A percentile compares a stretch with the other conserved stretches of the same genome.
Evolutionary conservation across 495 filamentous ascomycete genomes (phyloP).

Genomic region (Aspergillus conjunctus): DNA sequence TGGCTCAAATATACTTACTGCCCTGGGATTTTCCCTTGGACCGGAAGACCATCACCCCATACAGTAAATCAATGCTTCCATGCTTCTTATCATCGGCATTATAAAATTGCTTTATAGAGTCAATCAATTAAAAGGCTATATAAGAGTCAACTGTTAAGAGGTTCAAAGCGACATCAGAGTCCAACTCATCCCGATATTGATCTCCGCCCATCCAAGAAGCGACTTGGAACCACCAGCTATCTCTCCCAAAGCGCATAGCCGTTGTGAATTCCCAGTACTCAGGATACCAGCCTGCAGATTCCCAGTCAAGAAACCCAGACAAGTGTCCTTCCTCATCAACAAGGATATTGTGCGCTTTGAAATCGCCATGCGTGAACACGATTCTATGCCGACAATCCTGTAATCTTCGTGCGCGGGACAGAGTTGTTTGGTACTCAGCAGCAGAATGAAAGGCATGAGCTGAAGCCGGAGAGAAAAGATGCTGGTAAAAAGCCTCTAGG

Average conservation of each 20-base stretch:
- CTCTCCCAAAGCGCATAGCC: slow-evolving; percentile 29
- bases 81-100: too few species aligned
- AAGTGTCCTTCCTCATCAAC: slow-evolving; percentile 44
- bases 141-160: slow-evolving; percentile 34
- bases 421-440: slow-evolving; percentile 26
- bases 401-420: slow-evolving; percentile 25
- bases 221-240: slow-evolving; percentile 35
- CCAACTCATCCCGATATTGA: slow-evolving; percentile 27
- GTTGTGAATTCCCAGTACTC: slow-evolving; percentile 53
- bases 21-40: too few species aligned
- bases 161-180: slow-evolving; percentile 29
- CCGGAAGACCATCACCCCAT: too few species aligned
- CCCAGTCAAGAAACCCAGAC: slow-evolving; percentile 57
- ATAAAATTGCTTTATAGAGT: not conserved
- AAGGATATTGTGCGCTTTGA: slow-evolving; percentile 52
- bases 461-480: slow-evolving; percentile 20
- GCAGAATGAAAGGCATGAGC: slow-evolving; percentile 18
- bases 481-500: slow-evolving; percentile 13
- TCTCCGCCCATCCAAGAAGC: slow-evolving; percentile 31
- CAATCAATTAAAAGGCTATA: slow-evolving; percentile 10
- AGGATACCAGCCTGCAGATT: too few species aligned
- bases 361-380: slow-evolving; percentile 53
- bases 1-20: too few species aligned
- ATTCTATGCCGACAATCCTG: slow-evolving; percentile 22
- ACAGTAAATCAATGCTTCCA: too few species aligned